Evolutionary conservation across 169 alveolate genomes (phyloP).

Genomic region (Cryptosporidium canis): DNA sequence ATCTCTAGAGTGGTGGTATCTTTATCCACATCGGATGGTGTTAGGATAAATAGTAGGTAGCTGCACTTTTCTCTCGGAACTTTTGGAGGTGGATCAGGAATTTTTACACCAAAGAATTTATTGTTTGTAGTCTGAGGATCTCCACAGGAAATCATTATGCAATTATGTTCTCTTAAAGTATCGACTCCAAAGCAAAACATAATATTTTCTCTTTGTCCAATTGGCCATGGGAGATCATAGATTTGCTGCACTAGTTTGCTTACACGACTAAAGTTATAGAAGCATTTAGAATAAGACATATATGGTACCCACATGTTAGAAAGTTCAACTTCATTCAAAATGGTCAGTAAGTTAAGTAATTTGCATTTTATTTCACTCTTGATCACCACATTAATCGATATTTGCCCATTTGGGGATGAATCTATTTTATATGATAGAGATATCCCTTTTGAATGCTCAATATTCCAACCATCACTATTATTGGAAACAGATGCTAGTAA

Average conservation of each 20-base stretch:
- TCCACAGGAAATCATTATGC: constrained; percentile 60
- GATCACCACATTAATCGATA: constrained; percentile 39
- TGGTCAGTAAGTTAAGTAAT: constrained; percentile 33
- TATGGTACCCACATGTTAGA: constrained; percentile 65
- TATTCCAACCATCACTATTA: constrained; percentile 45
- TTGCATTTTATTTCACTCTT: constrained; percentile 60
- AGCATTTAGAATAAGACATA: constrained; percentile 41
- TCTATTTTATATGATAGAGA: constrained; percentile 41
- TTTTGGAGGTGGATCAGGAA: constrained; percentile 73
- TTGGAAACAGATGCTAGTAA: not conserved
- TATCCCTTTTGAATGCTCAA: constrained; percentile 50
- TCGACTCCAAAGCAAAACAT: constrained; percentile 69
- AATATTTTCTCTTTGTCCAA: constrained; percentile 70
- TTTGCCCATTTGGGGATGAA: constrained; percentile 17
- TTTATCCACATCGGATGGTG: constrained; percentile 10
- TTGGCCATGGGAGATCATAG: constrained; percentile 70
- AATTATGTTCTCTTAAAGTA: constrained; percentile 24
- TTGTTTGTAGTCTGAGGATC: constrained; percentile 20
- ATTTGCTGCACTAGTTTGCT: constrained; percentile 66
- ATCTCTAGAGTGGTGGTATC: constrained; percentile 38
- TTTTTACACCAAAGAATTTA: constrained; percentile 45
- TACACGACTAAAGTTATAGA: constrained; percentile 57
- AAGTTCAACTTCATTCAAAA: constrained; percentile 60
- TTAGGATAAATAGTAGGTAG: constrained; percentile 31
- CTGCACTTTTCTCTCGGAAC: constrained; percentile 66